Evolutionary conservation across 805 yeast genomes (phyloP), one percentile per base, ranked within the genome.

Genomic region (Wickerhamomyces chaumierensis): DNA sequence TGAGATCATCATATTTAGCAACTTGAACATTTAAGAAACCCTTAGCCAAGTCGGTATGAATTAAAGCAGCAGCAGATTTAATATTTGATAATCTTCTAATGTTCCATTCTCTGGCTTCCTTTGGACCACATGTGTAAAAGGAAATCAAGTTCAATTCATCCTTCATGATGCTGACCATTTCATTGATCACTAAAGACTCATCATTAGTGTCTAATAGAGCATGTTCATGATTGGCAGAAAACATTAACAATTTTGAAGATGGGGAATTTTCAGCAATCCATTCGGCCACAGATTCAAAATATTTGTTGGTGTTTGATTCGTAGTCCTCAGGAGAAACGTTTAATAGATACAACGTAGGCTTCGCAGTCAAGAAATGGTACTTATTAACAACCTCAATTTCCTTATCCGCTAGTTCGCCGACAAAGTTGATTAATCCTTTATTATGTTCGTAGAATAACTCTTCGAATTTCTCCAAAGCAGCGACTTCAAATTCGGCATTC

Each of bases 91-190:
- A 84, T 37, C 68, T 66, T 54, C 88, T 70, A 39, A 87, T 68
- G 15, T 87, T 81, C 96, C 96, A 87, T 57, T 87, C 94, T 52
- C 90, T 67, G 9, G 82, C 88, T 60, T 87, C 95, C 37, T 69
- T 66, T 19, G 78, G 78, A 21, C 96, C 96, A 55, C 94, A 83
- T 0, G 96, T 87, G 62, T 81, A 87, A 58, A 74, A 87, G 32
- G 94, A 81, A 18, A 85, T 82, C 55, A 87, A 65, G 38, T 78
- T 74, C 42, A 87, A 65, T 41, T 75, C 70, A 42, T 65, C 58
- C 55, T 94, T 71, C 82, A 86, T 80, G 42, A 71, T 66, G 15
- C 62, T 56, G 31, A 85, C 78, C 34, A 81, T 73, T 36, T 61
- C 60, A n/a, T 85, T 80, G 36, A 84, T 62, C 9, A 78, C 76